These are phyloP conservation scores for Acrocalymma vagum DNA, from an alignment of 2,329 filamentous ascomycete genomes.

Conservation along the genomic window DNA sequence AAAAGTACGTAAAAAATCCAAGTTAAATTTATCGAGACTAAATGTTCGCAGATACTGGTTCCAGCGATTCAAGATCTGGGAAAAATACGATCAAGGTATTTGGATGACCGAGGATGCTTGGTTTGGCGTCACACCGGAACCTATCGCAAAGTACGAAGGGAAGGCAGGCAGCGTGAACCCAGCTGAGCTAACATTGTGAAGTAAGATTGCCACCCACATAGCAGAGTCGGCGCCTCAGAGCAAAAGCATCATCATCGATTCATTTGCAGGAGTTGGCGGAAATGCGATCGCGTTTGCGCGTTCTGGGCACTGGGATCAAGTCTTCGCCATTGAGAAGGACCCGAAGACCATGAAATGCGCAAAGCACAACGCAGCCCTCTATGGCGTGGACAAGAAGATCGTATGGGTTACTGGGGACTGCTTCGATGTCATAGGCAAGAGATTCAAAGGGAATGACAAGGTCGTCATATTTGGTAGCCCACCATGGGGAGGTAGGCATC, in stretches of 20 bases:
- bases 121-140: slow-evolving; percentile 97
- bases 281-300: slow-evolving; percentile 95
- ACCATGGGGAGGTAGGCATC: slow-evolving; percentile 73
- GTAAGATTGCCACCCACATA: slow-evolving; percentile 80
- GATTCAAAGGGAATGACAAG: slow-evolving; percentile 59
- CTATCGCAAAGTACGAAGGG: slow-evolving; percentile 74
- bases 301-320: slow-evolving; percentile 77
- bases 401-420: slow-evolving; percentile 89
- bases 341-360: slow-evolving; percentile 83
- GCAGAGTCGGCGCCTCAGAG: slow-evolving; percentile 60
- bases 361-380: slow-evolving; percentile 88
- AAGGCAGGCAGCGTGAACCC: not conserved
- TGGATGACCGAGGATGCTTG: slow-evolving; percentile 93
- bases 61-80: slow-evolving; percentile 88
- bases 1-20: slow-evolving; percentile 70
- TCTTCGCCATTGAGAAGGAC: slow-evolving; percentile 91
- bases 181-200: slow-evolving; percentile 37
- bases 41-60: slow-evolving; percentile 77
- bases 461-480: slow-evolving; percentile 75
- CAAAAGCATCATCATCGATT: slow-evolving; percentile 79
- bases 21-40: slow-evolving; percentile 1
- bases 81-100: slow-evolving; percentile 85
- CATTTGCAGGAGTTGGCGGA: slow-evolving; percentile 90
- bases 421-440: slow-evolving; percentile 72
- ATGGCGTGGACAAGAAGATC: slow-evolving; percentile 80